Evolutionary conservation across 345 rosid species (phyloP), one percentile per base, ranked within the genome.

Genomic region (Psidium guajava): DNA sequence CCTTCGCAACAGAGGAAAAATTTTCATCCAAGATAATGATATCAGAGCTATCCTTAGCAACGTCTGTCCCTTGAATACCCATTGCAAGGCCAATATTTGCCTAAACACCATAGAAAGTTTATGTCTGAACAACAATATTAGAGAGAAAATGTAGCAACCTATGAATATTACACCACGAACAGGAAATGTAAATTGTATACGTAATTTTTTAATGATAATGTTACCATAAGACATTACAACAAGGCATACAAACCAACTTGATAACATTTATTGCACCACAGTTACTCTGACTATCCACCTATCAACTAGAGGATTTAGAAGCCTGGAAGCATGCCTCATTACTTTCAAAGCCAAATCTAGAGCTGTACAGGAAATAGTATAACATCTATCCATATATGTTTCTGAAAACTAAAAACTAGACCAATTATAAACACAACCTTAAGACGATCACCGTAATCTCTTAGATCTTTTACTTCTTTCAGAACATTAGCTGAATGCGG

Each of bases 11-110:
- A 32, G 88, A 84, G 12, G 87, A 55, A 47, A 89, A 87, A 80
- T 86, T 83, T 56, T 87, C 89, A 81, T 89, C 89, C 83, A 86
- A 6, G 11, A 90, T 90, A 54, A 90, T 49, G 7, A 90, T 88
- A 54, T 88, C 92, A 2, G 92, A 87, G 87, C 89, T 87, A 80
- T 90, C 90, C 27, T 87, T 90, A 8, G 87, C 88, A 44, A 88
- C 92, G 59, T 90, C 89, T 4, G 87, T 88, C 56, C 92, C 92
- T 73, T 84, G 86, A 44, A 84, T 87, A 59, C 92, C 89, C 92
- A 87, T 90, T 44, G 88, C 83, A 25, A 90, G 86, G 20, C 91
- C 91, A 82, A 88, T 81, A 82, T 90, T 89, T 27, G 91, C 91
- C 83, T 86, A 88, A 52, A 85, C 42, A 11, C 55, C 85, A 83